These are phyloP conservation scores for Teratosphaeria destructans DNA, from an alignment of 2,329 filamentous ascomycete species.

Conservation along the genomic window DNA sequence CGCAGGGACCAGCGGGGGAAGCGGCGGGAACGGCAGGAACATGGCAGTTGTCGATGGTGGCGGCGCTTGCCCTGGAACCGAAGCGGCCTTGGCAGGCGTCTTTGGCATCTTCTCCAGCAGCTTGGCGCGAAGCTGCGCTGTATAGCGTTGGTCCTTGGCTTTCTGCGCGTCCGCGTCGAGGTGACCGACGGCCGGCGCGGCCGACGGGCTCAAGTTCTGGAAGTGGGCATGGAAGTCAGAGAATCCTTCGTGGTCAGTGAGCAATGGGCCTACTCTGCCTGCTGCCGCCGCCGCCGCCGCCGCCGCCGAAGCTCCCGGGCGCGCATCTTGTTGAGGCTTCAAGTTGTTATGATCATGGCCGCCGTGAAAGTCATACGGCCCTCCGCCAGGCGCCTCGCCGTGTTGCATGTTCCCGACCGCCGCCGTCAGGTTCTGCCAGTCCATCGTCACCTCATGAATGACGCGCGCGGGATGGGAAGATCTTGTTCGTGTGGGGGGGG, in stretches of 20 bases:
- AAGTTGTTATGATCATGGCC: constrained; percentile 1
- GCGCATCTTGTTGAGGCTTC: constrained; percentile 4
- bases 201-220: not conserved
- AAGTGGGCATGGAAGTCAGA: not conserved
- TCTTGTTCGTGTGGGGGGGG: not conserved
- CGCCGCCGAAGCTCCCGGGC: constrained; percentile 7
- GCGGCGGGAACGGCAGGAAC: not conserved
- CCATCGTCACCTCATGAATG: constrained; percentile 8
- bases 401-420: constrained; percentile 7
- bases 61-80: not conserved
- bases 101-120: constrained; percentile 17
- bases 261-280: not conserved
- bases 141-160: constrained; percentile 15
- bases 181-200: not conserved
- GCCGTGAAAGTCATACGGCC: constrained; percentile 15
- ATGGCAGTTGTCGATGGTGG: not conserved
- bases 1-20: not conserved
- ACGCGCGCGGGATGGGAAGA: not conserved
- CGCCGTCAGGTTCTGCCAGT: constrained; percentile 17
- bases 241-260: not conserved
- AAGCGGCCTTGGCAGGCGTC: constrained; percentile 6
- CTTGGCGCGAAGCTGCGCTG: constrained; percentile 25
- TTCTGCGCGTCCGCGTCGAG: constrained; percentile 6
- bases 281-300: constrained; percentile 2
- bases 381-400: constrained; percentile 10